Evolutionary conservation across 768 basidiomycete species (phyloP).

Genomic region (Rhodotorula paludigena): DNA sequence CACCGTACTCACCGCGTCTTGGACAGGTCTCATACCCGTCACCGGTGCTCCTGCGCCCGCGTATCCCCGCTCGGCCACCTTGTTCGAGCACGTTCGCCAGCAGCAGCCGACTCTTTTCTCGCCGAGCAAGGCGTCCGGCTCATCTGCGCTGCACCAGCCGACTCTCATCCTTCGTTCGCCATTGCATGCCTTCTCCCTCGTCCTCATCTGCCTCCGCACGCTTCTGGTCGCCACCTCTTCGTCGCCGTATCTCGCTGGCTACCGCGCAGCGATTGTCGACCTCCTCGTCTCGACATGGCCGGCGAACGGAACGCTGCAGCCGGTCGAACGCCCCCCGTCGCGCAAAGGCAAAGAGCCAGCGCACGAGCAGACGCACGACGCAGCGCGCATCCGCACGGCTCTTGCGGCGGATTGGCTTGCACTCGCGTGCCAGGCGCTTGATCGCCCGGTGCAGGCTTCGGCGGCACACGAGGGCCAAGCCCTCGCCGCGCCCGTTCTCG

Average conservation of each 20-base stretch:
- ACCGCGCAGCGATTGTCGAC: constrained; percentile 5
- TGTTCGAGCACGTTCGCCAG: constrained; percentile 23
- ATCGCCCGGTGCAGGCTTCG: not conserved
- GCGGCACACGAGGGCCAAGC: not conserved
- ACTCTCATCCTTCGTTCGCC: constrained; percentile 9
- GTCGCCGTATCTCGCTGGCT: constrained; percentile 20
- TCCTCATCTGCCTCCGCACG: constrained; percentile 10
- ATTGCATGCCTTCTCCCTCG: constrained; percentile 11
- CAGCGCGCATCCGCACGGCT: not conserved
- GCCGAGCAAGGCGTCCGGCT: not conserved
- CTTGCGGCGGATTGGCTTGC: constrained; percentile 10
- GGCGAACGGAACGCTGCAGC: not conserved
- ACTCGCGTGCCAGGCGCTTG: not conserved
- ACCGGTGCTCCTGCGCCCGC: not conserved
- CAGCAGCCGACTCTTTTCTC: constrained; percentile 6
- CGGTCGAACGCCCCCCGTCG: not conserved
- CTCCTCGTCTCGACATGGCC: constrained; percentile 31
- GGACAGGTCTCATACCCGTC: not conserved
- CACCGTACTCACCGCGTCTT: not conserved
- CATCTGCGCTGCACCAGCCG: not conserved
- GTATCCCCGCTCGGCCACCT: constrained; percentile 5
- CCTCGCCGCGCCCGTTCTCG: not conserved
- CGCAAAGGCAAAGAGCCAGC: constrained; percentile 24
- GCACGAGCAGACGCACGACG: not conserved
- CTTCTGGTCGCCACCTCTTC: constrained; percentile 6